Base-by-base conservation (phyloP, 2,329 filamentous ascomycete species). In the Cryphonectria carpinicola region DNA sequence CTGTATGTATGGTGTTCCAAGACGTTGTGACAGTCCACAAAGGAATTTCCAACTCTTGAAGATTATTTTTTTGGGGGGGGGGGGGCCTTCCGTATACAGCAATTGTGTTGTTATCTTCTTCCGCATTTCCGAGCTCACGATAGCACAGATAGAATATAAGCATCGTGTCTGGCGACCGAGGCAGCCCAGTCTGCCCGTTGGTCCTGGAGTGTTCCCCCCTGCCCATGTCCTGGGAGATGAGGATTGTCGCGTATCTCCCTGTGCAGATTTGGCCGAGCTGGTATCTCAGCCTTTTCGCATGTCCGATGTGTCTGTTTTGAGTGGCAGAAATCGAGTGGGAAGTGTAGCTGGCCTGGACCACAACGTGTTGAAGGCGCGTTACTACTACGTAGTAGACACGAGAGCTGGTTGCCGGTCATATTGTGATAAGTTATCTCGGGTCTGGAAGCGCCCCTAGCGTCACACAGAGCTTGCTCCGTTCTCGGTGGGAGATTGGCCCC, bases 51-150 rank as follows among this genome's bases (percentile, higher is more conserved):
- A 32, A 7, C 25, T 32, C 28, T 58, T 28, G n/a, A 54, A 13
- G 49, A 13, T n/a, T 35, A 1, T 17, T n/a, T 14, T 8, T 32
- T 1, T 11, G 28, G 14, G 5, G 6, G 35, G 3, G 19, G 5
- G 8, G 58, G 32, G 32, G 8, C 17, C 35, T 25, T 39, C 58
- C 32, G 58, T 32, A n/a, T 61, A 35, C 58, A 39, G 32, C 19
- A n/a, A 13, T 13, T n/a, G 32, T 61, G 58, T 39, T n/a, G 11
- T 25, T 22, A 19, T n/a, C 35, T 49, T 49, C 32, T 2, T 49
- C 58, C 35, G 32, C 39, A 22, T n/a, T 61, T 61, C 32, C 58
- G 58, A 61, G 58, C 58, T 61, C 58, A 39, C 58, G 58, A 61
- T 39, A 25, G 35, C 19, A 37, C 58, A 28, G 32, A 10, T 8